Percentiles rank a stretch among this genome's conserved stretches.
phyloP scores from a whole-genome alignment of 2,329 filamentous ascomycete species.

The Emericellopsis atlantica region DNA sequence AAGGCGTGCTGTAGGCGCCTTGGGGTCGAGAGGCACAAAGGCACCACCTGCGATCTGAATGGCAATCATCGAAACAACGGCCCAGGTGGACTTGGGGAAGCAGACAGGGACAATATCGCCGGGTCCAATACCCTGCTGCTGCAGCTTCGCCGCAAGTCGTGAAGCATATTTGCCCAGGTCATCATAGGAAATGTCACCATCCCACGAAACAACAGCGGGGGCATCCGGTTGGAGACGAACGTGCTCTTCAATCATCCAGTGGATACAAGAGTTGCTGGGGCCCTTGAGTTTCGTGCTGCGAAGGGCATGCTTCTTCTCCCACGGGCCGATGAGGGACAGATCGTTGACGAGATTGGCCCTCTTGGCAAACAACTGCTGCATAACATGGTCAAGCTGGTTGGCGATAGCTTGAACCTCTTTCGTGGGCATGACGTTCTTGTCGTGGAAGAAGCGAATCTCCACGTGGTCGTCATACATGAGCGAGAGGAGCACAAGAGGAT shows the following conservation, averaged over 20 bases:
- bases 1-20: conserved; percentile 5
- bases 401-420: not conserved
- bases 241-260: not conserved
- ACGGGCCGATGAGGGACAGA: not conserved
- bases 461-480: not conserved
- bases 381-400: conserved; percentile 1
- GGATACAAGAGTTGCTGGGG: not conserved
- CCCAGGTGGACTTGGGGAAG: conserved; percentile 14
- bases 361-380: conserved; percentile 2
- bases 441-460: conserved; percentile 2
- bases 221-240: not conserved
- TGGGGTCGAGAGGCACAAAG: conserved; percentile 13
- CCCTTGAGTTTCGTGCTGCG: not conserved
- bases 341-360: not conserved
- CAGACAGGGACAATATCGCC: conserved; percentile 10
- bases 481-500: conserved; percentile 1
- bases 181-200: conserved; percentile 6
- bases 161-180: conserved; percentile 9
- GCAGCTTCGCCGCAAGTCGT: conserved; percentile 6
- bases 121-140: not conserved
- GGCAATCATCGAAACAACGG: conserved; percentile 10
- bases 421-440: not conserved
- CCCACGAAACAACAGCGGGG: not conserved
- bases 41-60: conserved; percentile 15
- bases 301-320: not conserved